phyloP scores from a whole-genome alignment of 352 stramenopile species.

The Globisporangium orthogonon region DNA sequence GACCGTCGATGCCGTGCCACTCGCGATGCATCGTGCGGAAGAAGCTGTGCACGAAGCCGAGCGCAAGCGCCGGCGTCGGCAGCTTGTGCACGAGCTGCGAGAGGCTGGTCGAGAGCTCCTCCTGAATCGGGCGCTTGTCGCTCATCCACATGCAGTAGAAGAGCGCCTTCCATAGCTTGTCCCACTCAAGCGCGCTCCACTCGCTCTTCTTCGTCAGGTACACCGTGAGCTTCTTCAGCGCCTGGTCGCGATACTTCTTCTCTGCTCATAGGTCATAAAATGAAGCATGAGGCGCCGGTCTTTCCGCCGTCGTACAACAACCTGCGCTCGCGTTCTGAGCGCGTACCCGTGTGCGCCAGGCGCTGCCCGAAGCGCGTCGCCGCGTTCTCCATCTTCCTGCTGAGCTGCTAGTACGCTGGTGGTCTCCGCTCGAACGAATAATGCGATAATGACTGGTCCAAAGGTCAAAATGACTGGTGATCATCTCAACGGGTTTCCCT shows the following conservation, averaged over 20 bases:
- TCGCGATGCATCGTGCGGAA: constrained; percentile 83
- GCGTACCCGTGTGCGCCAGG: constrained; percentile 69
- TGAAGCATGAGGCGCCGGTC: neutral
- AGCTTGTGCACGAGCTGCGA: constrained; percentile 55
- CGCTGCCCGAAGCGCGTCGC: constrained; percentile 81
- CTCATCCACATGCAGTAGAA: constrained; percentile 91
- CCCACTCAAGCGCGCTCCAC: constrained; percentile 73
- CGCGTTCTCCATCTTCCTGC: constrained; percentile 50
- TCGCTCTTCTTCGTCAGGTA: constrained; percentile 61
- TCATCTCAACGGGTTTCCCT: neutral
- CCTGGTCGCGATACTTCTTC: constrained; percentile 81
- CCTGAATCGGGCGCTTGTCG: constrained; percentile 77
- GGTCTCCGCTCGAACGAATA: neutral
- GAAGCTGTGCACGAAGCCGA: constrained; percentile 74
- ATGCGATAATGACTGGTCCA: neutral
- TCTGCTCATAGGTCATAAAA: constrained; percentile 21
- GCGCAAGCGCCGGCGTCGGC: constrained; percentile 30
- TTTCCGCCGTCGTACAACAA: constrained; percentile 1
- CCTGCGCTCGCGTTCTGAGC: too few relatives aligned
- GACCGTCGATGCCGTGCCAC: constrained; percentile 81
- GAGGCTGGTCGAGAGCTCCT: constrained; percentile 70
- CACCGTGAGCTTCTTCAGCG: constrained; percentile 74
- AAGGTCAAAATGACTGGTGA: neutral
- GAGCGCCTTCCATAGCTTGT: constrained; percentile 87
- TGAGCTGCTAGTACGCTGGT: neutral